Conservation (phyloP, 176 grass and related monocot genomes). For the Rhynchospora breviuscula region DNA sequence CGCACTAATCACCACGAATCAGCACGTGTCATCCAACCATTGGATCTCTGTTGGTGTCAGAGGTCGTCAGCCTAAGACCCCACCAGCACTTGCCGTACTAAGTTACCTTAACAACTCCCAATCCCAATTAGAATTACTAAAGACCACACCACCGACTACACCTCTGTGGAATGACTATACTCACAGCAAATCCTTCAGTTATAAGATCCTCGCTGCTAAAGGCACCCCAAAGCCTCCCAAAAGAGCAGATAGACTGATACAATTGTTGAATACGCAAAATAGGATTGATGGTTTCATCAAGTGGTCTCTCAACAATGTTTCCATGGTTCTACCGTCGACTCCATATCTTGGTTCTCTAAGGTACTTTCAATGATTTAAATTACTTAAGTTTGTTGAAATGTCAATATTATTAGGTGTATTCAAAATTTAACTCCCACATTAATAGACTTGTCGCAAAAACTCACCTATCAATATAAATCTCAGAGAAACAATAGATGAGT, state of each 20-base stretch:
- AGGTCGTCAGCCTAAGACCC: slow-evolving; percentile 52
- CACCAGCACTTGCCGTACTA: slow-evolving; percentile 53
- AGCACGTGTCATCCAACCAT: slow-evolving; percentile 62
- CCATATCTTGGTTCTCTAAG: slow-evolving; percentile 71
- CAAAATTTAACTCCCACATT: too few relatives aligned
- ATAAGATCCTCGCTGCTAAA: slow-evolving; percentile 34
- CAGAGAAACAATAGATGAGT: too few relatives aligned
- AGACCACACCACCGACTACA: slow-evolving; percentile 34
- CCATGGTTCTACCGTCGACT: slow-evolving; percentile 57
- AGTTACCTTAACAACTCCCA: slow-evolving; percentile 61
- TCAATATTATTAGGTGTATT: too few relatives aligned
- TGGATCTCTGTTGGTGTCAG: slow-evolving; percentile 70
- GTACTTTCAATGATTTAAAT: not conserved
- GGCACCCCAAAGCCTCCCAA: slow-evolving; percentile 45
- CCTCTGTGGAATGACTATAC: slow-evolving; percentile 64
- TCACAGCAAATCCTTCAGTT: slow-evolving; percentile 68
- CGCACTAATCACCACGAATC: slow-evolving; percentile 57
- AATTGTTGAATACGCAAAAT: slow-evolving; percentile 83
- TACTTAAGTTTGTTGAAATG: not conserved
- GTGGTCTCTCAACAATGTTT: slow-evolving; percentile 83
- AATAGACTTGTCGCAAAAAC: too few relatives aligned
- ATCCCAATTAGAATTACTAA: slow-evolving; percentile 36
- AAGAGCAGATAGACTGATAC: slow-evolving; percentile 39
- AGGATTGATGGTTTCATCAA: slow-evolving; percentile 43
- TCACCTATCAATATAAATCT: too few relatives aligned